Conservation (phyloP, 352 stramenopile genomes). For the Globisporangium nodosum region DNA sequence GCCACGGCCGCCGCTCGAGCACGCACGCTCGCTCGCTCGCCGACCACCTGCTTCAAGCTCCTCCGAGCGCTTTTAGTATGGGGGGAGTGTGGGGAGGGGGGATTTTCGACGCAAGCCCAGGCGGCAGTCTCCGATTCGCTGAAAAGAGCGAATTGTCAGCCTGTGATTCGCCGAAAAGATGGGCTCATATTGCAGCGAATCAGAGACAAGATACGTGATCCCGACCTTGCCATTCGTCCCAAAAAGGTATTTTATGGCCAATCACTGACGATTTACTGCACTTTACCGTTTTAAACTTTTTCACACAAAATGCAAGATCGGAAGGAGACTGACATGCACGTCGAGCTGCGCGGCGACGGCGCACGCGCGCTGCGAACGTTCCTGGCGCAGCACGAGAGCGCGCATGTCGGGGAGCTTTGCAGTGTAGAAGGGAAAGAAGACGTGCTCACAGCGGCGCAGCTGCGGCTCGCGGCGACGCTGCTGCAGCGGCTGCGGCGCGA, state of each 20-base stretch:
- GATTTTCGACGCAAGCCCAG: neutral
- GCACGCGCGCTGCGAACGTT: slow-evolving; percentile 23
- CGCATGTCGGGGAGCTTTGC: neutral
- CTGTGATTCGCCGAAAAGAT: neutral
- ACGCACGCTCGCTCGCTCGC: no score
- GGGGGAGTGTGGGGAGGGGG: neutral
- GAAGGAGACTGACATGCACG: neutral
- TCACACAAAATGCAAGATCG: neutral
- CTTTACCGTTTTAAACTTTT: neutral
- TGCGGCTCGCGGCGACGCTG: slow-evolving; percentile 7
- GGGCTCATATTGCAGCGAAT: neutral
- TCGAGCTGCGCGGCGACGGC: slow-evolving; percentile 22
- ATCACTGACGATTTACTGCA: no score
- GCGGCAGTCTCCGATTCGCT: slow-evolving; percentile 1
- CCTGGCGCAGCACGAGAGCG: slow-evolving; percentile 10
- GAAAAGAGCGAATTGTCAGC: neutral
- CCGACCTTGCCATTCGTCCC: neutral
- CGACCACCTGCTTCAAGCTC: neutral
- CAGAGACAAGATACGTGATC: neutral
- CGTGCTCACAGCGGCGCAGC: slow-evolving; percentile 5
- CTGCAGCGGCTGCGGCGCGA: slow-evolving; percentile 3
- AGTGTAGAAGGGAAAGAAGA: neutral
- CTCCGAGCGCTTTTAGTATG: neutral
- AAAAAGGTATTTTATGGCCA: neutral
- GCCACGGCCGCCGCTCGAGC: no score